phyloP scores from a whole-genome alignment of 2,329 filamentous ascomycete species.

The Ophiocordyceps camponoti-saundersi region DNA sequence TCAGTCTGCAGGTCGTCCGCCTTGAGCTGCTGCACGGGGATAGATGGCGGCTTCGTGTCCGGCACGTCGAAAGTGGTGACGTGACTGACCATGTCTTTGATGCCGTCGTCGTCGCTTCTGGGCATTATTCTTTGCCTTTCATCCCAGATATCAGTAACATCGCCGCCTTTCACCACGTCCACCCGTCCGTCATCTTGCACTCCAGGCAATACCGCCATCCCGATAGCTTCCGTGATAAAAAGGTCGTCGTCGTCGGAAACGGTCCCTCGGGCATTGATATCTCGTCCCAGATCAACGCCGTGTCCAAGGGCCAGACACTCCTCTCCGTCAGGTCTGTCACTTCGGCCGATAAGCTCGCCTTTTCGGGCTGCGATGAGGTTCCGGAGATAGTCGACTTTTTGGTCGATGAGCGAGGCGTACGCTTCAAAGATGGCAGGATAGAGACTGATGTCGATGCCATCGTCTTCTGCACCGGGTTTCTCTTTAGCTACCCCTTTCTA shows the following conservation, averaged over 20 bases:
- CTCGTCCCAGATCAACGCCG: conserved; percentile 51
- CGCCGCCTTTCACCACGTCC: conserved; percentile 35
- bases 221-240: conserved; percentile 45
- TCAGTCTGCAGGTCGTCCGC: conserved; percentile 53
- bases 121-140: conserved; percentile 55
- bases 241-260: conserved; percentile 71
- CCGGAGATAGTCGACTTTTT: conserved; percentile 41
- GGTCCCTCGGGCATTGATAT: conserved; percentile 76
- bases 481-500: conserved; percentile 69
- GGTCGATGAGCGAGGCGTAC: conserved; percentile 37
- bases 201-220: conserved; percentile 66
- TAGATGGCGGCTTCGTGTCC: conserved; percentile 44
- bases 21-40: conserved; percentile 25
- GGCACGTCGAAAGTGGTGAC: conserved; percentile 26
- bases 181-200: conserved; percentile 48
- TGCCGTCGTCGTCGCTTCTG: conserved; percentile 58
- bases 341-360: conserved; percentile 23
- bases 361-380: conserved; percentile 31
- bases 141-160: conserved; percentile 48
- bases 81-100: conserved; percentile 40
- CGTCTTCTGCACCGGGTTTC: conserved; percentile 79
- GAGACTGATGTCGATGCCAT: conserved; percentile 57
- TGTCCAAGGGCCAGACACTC: conserved; percentile 44
- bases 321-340: conserved; percentile 41
- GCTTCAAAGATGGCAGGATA: conserved; percentile 47